Base-by-base conservation (phyloP, 2,329 filamentous ascomycete species). In the Colletotrichum gigasporum region DNA sequence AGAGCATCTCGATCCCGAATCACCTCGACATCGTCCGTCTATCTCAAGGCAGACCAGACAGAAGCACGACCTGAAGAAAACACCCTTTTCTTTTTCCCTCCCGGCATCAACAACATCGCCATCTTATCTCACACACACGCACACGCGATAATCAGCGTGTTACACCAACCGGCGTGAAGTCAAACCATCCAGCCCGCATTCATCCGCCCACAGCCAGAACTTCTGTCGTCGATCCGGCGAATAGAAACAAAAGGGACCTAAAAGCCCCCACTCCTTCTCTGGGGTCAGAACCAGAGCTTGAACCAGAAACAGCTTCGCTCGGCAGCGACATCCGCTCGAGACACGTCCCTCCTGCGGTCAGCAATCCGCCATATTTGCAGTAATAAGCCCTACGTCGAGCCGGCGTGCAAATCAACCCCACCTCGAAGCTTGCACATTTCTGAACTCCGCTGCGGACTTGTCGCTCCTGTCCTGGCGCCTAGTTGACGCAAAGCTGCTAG, bases 371-470 rank as follows among this genome's bases (percentile, higher is more conserved):
- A 45, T 51, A 41, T 39, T 50, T 44, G 18, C 51, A 51, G 51
- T 16, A 28, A 58, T 54, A 61, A 55, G 60, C 60, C 60, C n/a
- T 41, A 53, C 54, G 18, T 26, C 55, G 39, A 44, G 42, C 11
- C 58, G 30, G 58, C 51, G 45, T 51, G 44, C 63, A 57, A 54
- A 54, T 44, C 61, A 42, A 34, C 35, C 41, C 50, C 44, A 63
- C 30, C 8, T 39, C 48, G 10, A 52, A 6, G 11, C n/a, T 45
- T 57, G n/a, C 44, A 11, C 45, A 48, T 20, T 26, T n/a, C 24
- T 32, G 26, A 65, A 63, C 58, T 65, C 63, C 63, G 63, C 63
- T 30, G 63, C 63, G 58, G 63, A 65, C 58, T 58, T 62, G 47
- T 30, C 16, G n/a, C n/a, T n/a, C n/a, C n/a, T n/a, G 20, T 64